Percentiles rank a stretch among this genome's conserved stretches.
These are phyloP conservation scores for Colletotrichum musicola DNA, from an alignment of 2,329 filamentous ascomycete genomes.

Conservation along the genomic window DNA sequence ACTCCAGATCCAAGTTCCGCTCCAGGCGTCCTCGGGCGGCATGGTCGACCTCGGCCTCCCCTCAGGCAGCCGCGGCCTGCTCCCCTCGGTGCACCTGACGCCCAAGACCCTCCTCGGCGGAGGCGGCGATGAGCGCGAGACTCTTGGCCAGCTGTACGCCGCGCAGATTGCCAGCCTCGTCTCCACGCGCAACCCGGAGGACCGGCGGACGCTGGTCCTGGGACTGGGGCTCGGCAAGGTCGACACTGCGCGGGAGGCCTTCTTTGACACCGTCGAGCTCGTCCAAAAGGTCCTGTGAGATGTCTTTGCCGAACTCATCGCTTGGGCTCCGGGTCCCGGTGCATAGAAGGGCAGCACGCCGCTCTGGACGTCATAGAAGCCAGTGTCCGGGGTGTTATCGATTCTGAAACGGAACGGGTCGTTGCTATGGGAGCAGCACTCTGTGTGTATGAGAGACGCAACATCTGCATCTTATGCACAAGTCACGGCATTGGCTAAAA, in stretches of 20 bases:
- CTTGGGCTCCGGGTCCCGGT: too few relatives aligned
- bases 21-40: constrained; percentile 75
- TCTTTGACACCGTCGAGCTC: constrained; percentile 75
- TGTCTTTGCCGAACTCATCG: not conserved
- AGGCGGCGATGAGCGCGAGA: constrained; percentile 82
- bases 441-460: too few relatives aligned
- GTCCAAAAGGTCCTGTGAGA: constrained; percentile 67
- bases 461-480: too few relatives aligned
- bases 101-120: constrained; percentile 90
- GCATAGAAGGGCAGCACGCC: too few relatives aligned
- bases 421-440: too few relatives aligned
- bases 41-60: constrained; percentile 71
- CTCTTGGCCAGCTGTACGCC: constrained; percentile 87
- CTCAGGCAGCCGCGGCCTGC: constrained; percentile 58
- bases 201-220: constrained; percentile 71
- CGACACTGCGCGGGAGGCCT: constrained; percentile 66
- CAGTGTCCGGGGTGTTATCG: too few relatives aligned
- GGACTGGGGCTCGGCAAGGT: constrained; percentile 69
- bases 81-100: constrained; percentile 86
- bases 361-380: too few relatives aligned
- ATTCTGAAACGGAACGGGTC: too few relatives aligned
- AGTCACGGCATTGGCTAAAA: too few relatives aligned
- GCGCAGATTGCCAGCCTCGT: constrained; percentile 89
- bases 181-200: constrained; percentile 75
- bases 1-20: constrained; percentile 79